Evolutionary conservation across 2,329 filamentous ascomycete genomes (phyloP), one percentile per base, ranked within the genome.

Genomic region (Paracamarosporium sp.): DNA sequence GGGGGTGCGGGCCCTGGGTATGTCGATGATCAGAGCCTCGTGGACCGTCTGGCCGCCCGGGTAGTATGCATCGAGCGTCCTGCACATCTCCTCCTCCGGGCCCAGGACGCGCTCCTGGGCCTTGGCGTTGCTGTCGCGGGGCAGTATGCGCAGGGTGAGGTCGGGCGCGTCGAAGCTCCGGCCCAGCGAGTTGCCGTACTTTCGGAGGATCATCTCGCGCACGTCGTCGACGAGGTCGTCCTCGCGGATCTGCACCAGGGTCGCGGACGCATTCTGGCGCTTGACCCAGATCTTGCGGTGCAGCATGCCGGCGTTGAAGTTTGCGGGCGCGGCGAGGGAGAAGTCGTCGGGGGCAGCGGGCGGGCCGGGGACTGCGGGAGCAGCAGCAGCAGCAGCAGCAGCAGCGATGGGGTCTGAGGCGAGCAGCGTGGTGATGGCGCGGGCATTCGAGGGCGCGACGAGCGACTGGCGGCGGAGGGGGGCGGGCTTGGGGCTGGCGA

Each of bases 191-290:
- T 99, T 98, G 67, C 88, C 88, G 76, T 98, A 99, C 81, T 98
- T 98, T 70, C 87, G 88, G 67, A 98, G 81, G 56, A 98, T 95
- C 82, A 92, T 87, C 67, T 97, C 95, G 67, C 94, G 90, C 60
- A 97, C 89, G 78, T 97, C 94, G 76, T 99, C 95, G 56, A 98
- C 93, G 67, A 98, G 80, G 72, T 97, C 93, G 69, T 96, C 92
- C 70, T 96, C 91, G 66, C 87, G 85, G 68, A 96, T 90, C 59
- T 90, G 88, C 54, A 99, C 90, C 69, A 95, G 83, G 13, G 95
- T 99, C 36, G 94, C 88, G 55, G 94, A 97, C 57, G 89, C 91
- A 63, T 89, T 86, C 20, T 91, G 90, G 69, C 94, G 86, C 81
- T 90, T 95, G 73, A 98, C 94, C 95, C 95, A 99, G 68, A 98